These are phyloP conservation scores for Oryza glaberrima DNA, from an alignment of 176 grass and related monocot genomes.

Conservation along the genomic window DNA sequence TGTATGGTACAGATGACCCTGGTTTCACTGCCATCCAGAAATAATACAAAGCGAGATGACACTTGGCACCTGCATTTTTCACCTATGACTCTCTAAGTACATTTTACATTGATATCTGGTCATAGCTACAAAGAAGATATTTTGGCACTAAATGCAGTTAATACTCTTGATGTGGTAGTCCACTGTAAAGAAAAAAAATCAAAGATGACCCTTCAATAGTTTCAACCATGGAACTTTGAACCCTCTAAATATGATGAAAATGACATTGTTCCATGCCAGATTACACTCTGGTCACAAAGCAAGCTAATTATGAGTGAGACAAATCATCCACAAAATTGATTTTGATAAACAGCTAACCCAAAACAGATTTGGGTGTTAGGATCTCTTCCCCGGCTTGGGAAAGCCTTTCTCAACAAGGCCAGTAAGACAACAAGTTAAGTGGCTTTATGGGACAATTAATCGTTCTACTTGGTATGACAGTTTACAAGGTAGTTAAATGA, in stretches of 20 bases:
- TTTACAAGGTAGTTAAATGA: too few relatives aligned
- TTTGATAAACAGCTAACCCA: neutral
- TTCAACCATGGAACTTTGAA: neutral
- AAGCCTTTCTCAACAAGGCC: neutral
- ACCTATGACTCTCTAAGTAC: neutral
- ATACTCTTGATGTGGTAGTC: conserved; percentile 1
- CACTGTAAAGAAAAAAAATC: conserved; percentile 1
- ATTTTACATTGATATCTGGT: conserved; percentile 1
- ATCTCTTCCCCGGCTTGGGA: neutral
- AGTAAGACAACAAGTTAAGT: neutral
- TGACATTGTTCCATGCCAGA: neutral
- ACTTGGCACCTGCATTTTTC: neutral
- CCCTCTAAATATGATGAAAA: neutral
- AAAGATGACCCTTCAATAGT: neutral
- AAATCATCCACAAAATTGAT: neutral
- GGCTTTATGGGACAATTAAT: too few relatives aligned
- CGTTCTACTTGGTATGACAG: too few relatives aligned
- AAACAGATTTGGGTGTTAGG: neutral
- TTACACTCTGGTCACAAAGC: neutral
- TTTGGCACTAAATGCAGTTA: neutral
- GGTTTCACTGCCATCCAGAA: too few relatives aligned
- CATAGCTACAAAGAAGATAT: neutral
- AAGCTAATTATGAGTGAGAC: neutral
- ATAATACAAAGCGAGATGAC: neutral
- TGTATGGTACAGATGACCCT: too few relatives aligned